Base-by-base conservation (phyloP, 1,139 yeast genomes). In the Lipomyces yarrowii region DNA sequence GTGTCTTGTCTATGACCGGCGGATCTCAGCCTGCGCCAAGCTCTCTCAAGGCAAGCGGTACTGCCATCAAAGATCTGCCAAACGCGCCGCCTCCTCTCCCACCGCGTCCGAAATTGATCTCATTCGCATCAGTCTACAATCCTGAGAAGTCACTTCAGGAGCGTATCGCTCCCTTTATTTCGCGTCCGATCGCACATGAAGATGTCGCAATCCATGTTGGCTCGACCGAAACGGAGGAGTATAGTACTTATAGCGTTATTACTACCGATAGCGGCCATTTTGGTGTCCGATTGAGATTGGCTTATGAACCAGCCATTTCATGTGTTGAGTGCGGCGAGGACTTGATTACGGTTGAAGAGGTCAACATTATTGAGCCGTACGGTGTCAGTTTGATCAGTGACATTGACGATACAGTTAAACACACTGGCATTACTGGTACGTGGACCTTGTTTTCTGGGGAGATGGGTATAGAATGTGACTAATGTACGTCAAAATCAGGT, bases 391-490 rank as follows among this genome's bases (percentile, higher is more conserved):
- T 96, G 1, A 92, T 96, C 46, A 88, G 96, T 72, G 99, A 96
- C 77, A 88, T 96, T 60, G 99, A 96, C 75, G 99, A 96, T 74
- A 96, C 99, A 0, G 86, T 94, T 53, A 90, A 96, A 73, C 81
- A 86, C 58, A 92, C 99, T 0, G 98, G 98, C 1, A 93, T 96
- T 0, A 83, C 90, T 42, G 96, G 96, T 2, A 96, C 91, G 64
- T 57, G 10, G 2, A 37, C n/a, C 37, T 39, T n/a, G 3, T 15
- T 8, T 15, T 42, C 10, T 42, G 23, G 11, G 18, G 21, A 3
- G 48, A 18, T 42, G 11, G 30, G 30, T 26, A 7, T n/a, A 18
- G 11, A 11, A 42, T 42, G 48, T n/a, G 18, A 26, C 13, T 63
- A 35, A 18, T 35, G 21, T 32, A 26, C 5, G n/a, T n/a, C n/a